A percentile compares a stretch with the other conserved stretches of the same genome.
Evolutionary conservation across 345 rosid genomes (phyloP).

Genomic region (Hibiscus trionum): DNA sequence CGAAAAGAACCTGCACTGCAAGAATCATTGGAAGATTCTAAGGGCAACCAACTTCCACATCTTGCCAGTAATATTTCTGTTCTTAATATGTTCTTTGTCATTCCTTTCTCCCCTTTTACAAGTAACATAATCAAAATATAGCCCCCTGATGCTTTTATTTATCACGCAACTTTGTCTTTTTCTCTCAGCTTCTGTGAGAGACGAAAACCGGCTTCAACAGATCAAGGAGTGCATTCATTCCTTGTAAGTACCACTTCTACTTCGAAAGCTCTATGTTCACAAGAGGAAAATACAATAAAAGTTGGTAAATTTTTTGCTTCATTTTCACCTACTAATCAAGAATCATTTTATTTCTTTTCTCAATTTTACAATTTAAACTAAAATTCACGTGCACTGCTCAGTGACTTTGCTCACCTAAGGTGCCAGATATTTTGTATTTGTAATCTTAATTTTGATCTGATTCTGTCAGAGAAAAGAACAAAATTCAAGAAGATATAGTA

Average conservation of each 20-base stretch:
- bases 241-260: constrained; percentile 37
- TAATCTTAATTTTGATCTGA: not conserved
- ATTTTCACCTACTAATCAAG: not conserved
- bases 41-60: constrained; percentile 23
- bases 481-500: constrained; percentile 49
- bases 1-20: constrained; percentile 31
- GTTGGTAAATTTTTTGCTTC: not conserved
- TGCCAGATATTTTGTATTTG: not conserved
- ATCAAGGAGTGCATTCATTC: constrained; percentile 55
- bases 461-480: constrained; percentile 51
- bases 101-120: not conserved
- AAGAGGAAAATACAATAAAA: not conserved
- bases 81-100: not conserved
- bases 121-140: not conserved
- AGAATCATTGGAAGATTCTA: constrained; percentile 27
- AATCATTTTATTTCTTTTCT: not conserved
- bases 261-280: not conserved
- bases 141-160: not conserved
- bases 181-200: constrained; percentile 39
- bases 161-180: constrained; percentile 3
- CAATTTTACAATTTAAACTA: not conserved
- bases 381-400: not conserved
- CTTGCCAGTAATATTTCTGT: constrained; percentile 27
- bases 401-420: not conserved
- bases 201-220: constrained; percentile 51